Evolutionary conservation across 2,329 filamentous ascomycete genomes (phyloP).

Genomic region (Xylariaceae sp.): DNA sequence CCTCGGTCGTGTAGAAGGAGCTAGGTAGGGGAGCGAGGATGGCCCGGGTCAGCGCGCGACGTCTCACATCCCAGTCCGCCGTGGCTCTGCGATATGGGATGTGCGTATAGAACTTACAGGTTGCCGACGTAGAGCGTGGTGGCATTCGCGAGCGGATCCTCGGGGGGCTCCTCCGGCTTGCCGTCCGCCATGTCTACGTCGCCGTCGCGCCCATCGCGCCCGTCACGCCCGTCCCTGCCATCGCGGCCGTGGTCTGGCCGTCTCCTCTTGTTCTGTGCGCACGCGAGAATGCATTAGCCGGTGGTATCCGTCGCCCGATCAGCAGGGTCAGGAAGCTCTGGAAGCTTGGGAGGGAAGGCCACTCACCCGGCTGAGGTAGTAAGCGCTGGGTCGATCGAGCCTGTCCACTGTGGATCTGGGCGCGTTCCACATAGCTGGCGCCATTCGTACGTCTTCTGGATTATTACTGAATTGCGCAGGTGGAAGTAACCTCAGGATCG

Average conservation of each 20-base stretch:
- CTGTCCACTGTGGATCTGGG: constrained; percentile 73
- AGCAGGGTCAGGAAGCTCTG: neutral
- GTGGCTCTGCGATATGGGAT: neutral
- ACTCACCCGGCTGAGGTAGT: constrained; percentile 74
- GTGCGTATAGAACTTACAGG: constrained; percentile 64
- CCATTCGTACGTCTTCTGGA: too few species aligned
- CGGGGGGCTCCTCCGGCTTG: constrained; percentile 45
- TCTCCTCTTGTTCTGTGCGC: constrained; percentile 61
- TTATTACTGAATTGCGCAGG: too few species aligned
- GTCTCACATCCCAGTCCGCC: too few species aligned
- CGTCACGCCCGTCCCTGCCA: constrained; percentile 21
- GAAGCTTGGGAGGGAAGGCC: constrained; percentile 4
- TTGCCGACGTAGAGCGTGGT: constrained; percentile 98
- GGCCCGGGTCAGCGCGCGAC: too few species aligned
- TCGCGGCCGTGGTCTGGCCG: constrained; percentile 44
- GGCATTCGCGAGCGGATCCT: constrained; percentile 77
- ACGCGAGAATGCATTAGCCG: neutral
- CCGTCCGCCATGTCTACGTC: constrained; percentile 36
- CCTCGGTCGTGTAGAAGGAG: constrained; percentile 97
- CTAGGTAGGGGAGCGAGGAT: constrained; percentile 38
- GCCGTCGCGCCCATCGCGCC: constrained; percentile 47
- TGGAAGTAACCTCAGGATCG: too few species aligned
- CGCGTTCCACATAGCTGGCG: constrained; percentile 34
- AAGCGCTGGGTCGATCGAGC: constrained; percentile 89
- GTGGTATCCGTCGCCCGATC: neutral